Evolutionary conservation across 257 asterid species (phyloP).

Genomic region (Prunella vulgaris): DNA sequence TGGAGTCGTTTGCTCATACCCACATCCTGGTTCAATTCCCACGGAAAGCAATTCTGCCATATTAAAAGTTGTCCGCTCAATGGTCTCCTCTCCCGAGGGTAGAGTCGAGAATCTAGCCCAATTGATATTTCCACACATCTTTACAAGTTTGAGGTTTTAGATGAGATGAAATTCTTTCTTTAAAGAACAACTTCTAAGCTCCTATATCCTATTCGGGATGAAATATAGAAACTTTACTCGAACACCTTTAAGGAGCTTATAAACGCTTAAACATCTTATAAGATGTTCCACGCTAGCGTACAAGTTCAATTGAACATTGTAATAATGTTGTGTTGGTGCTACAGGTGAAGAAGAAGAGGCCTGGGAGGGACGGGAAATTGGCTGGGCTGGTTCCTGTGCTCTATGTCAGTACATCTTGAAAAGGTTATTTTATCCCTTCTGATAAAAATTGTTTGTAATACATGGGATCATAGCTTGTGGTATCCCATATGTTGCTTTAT

Average conservation of each 20-base stretch:
- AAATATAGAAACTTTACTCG: not conserved
- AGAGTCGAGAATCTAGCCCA: no score
- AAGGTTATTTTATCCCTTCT: not conserved
- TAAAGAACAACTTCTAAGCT: not conserved
- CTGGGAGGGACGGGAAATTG: slow-evolving; percentile 96
- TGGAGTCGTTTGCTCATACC: no score
- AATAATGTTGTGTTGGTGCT: not conserved
- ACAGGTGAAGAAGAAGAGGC: slow-evolving; percentile 97
- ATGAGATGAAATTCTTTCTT: no score
- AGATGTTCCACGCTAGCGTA: not conserved
- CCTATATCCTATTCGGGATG: not conserved
- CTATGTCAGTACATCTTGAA: slow-evolving; percentile 71
- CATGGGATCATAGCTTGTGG: slow-evolving; percentile 3
- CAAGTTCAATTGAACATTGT: not conserved
- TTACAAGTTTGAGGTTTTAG: no score
- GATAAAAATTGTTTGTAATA: not conserved
- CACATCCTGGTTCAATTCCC: no score
- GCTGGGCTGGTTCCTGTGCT: slow-evolving; percentile 98
- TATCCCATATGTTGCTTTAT: not conserved
- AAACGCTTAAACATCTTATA: not conserved
- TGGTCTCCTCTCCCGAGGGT: no score
- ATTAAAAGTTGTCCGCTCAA: no score
- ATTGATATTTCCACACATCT: no score
- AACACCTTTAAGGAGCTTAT: not conserved
- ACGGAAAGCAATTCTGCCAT: no score